Percentiles rank a stretch among this genome's conserved stretches.
Conservation (phyloP, 352 stramenopile species). For the Phytophthora pistaciae region DNA sequence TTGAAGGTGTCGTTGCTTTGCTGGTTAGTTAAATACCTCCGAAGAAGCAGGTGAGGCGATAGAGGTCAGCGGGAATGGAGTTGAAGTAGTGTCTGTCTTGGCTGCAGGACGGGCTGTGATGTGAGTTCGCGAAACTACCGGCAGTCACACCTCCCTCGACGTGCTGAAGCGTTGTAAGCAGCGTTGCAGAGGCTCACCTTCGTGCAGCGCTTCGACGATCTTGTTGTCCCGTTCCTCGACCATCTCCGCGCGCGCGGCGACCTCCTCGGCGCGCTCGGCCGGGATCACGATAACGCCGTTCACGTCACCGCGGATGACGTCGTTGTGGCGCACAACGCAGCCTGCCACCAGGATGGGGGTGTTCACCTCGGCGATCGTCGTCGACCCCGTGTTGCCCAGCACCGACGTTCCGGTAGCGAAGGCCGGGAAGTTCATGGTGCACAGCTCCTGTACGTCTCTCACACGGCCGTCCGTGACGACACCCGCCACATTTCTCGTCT, state of each 20-base stretch:
- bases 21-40: conserved; percentile 33
- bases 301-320: conserved; percentile 86
- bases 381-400: conserved; percentile 66
- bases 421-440: conserved; percentile 68
- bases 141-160: conserved; percentile 24
- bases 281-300: conserved; percentile 88
- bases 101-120: conserved; percentile 1
- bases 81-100: not conserved
- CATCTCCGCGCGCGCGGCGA: conserved; percentile 75
- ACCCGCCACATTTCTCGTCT: conserved; percentile 67
- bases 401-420: conserved; percentile 82
- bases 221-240: conserved; percentile 87
- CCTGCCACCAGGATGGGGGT: conserved; percentile 72
- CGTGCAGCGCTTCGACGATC: conserved; percentile 79
- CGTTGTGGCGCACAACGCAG: conserved; percentile 79
- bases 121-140: not conserved
- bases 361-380: conserved; percentile 76
- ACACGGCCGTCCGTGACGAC: conserved; percentile 83
- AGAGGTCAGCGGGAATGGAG: not conserved
- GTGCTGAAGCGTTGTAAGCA: conserved; percentile 84
- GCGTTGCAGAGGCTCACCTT: conserved; percentile 78
- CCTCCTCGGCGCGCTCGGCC: conserved; percentile 69
- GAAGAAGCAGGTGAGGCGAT: conserved; percentile 14
- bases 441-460: conserved; percentile 80
- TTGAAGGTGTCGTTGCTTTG: not conserved